Evolutionary conservation across 2,329 filamentous ascomycete species (phyloP), one percentile per base, ranked within the genome.

Genomic region (Verticillium albo-atrum): DNA sequence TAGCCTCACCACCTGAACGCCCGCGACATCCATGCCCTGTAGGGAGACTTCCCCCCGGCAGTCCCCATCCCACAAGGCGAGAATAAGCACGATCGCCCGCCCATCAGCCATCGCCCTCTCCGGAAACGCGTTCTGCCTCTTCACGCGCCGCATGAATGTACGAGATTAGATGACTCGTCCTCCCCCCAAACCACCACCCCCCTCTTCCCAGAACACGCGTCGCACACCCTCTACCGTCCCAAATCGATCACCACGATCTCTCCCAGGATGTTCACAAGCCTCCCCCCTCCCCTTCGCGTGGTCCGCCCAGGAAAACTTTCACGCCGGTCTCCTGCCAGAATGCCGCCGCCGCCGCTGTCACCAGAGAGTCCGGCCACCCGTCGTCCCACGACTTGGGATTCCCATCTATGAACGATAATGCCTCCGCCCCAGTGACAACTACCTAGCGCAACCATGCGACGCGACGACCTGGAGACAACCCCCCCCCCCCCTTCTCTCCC

Each of bases 41-140:
- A 50, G n/a, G 10, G n/a, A 12, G 10, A n/a, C 42, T 17, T 17
- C 42, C n/a, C 20, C 42, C 37, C 6, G n/a, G 23, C 28, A 37
- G 58, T 17, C 35, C n/a, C 12, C 35, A 32, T 42, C 34, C 54
- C 51, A 55, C 54, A 62, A 55, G 61, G 59, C 59, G 47, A 59
- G 28, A 61, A 61, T 61, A 60, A 63, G 53, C 55, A 62, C 57
- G 55, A 60, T 58, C 60, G 34, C 23, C 61, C 34, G 60, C 55
- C 52, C 34, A 56, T 60, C 60, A 32, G 14, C 20, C 20, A 23
- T 12, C 42, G 10, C 34, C 14, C 34, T 15, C 34, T 50, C 42
- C n/a, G 42, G 42, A 50, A 50, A 50, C 42, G 42, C 42, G 20
- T 50, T 50, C 42, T 50, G n/a, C 42, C 42, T 23, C 42, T 12